phyloP scores from a whole-genome alignment of 768 basidiomycete species.

The Xerocomellus amylosporus region DNA sequence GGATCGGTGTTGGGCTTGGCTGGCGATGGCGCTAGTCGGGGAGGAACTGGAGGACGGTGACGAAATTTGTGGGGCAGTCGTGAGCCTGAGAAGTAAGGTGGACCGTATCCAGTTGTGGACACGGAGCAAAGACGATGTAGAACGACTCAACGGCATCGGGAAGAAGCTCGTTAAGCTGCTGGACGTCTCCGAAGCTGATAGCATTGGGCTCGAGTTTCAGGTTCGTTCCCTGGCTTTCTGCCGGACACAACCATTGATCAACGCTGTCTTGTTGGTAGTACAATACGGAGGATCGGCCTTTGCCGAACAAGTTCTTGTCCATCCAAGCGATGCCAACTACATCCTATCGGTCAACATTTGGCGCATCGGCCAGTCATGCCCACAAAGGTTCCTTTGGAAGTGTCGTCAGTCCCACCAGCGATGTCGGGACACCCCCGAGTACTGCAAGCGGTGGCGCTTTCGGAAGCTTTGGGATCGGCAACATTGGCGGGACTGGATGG shows the following conservation, averaged over 20 bases:
- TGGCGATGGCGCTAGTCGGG: slow-evolving; percentile 86
- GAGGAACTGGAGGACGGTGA: slow-evolving; percentile 63
- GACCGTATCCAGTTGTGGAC: slow-evolving; percentile 94
- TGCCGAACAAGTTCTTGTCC: slow-evolving; percentile 76
- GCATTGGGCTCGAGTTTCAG: slow-evolving; percentile 89
- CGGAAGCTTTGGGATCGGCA: slow-evolving; percentile 46
- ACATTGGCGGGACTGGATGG: slow-evolving; percentile 34
- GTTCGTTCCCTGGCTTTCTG: slow-evolving; percentile 38
- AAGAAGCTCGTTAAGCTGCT: slow-evolving; percentile 78
- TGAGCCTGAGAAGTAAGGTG: slow-evolving; percentile 80
- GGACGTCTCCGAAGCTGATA: slow-evolving; percentile 80
- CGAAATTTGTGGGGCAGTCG: slow-evolving; percentile 82
- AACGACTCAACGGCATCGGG: slow-evolving; percentile 80
- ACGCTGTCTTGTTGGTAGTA: slow-evolving; percentile 44
- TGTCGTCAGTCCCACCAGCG: slow-evolving; percentile 22
- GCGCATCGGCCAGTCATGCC: slow-evolving; percentile 26
- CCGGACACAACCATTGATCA: neutral
- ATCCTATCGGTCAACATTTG: slow-evolving; percentile 67
- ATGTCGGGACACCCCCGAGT: slow-evolving; percentile 22
- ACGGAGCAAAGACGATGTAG: slow-evolving; percentile 79
- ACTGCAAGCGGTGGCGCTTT: slow-evolving; percentile 42
- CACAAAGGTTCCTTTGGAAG: slow-evolving; percentile 23
- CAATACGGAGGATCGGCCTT: slow-evolving; percentile 84
- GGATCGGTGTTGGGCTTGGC: slow-evolving; percentile 87
- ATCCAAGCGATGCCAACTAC: slow-evolving; percentile 70